These are phyloP conservation scores for Tolypocladium ophioglossoides DNA, from an alignment of 2,329 filamentous ascomycete genomes.

Conservation along the genomic window DNA sequence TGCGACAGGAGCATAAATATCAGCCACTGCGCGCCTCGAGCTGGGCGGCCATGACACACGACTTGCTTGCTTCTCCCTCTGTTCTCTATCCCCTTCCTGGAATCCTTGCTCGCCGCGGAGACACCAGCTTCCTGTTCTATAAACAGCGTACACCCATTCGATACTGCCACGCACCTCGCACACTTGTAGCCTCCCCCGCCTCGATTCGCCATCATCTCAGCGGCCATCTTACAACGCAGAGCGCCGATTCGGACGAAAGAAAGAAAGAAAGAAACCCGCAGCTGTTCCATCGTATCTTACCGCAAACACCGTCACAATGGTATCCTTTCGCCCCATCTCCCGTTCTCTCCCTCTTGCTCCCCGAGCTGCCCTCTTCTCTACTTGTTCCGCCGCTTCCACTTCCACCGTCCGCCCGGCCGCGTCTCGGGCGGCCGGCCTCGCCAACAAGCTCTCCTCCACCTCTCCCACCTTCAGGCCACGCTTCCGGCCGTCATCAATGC, in stretches of 20 bases:
- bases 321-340: conserved; percentile 19
- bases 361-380: conserved; percentile 15
- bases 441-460: conserved; percentile 7
- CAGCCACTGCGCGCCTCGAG: neutral
- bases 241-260: neutral
- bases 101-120: neutral
- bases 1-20: neutral
- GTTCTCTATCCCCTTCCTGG: neutral
- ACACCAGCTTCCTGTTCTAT: neutral
- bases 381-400: conserved; percentile 7
- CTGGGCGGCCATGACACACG: neutral
- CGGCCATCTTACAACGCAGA: neutral
- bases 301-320: conserved; percentile 16
- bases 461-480: conserved; percentile 27
- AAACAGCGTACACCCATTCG: neutral
- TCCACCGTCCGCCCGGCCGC: conserved; percentile 6
- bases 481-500: conserved; percentile 25
- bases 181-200: neutral
- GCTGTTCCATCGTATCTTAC: neutral
- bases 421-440: conserved; percentile 5
- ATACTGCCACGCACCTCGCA: neutral
- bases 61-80: neutral
- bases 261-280: neutral
- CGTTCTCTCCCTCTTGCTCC: conserved; percentile 14
- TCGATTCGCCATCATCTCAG: neutral